A percentile compares a stretch with the other conserved stretches of the same genome.
These are phyloP conservation scores for Malus hybrid DNA, from an alignment of 331 rosid species.

Conservation along the genomic window DNA sequence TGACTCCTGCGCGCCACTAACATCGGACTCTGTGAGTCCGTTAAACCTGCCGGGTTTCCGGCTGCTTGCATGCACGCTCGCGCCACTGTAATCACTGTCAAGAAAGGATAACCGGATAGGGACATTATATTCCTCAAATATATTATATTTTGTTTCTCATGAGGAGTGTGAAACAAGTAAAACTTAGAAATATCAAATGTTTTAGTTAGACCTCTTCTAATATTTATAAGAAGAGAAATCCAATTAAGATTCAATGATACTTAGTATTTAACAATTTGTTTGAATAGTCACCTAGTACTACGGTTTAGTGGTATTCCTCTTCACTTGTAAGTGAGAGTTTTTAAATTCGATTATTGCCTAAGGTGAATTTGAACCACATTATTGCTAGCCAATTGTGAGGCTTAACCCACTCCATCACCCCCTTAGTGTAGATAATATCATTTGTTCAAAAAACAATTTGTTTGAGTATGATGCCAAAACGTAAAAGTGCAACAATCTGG, in stretches of 20 bases:
- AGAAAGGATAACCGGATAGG: background rate
- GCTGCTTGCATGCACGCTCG: constrained; percentile 14
- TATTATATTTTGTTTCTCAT: too few relatives aligned
- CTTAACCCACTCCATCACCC: fast-evolving
- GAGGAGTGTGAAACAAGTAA: background rate
- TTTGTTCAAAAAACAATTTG: too few relatives aligned
- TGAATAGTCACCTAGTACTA: background rate
- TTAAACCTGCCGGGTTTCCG: constrained; percentile 10
- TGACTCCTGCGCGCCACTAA: background rate
- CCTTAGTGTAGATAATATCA: too few relatives aligned
- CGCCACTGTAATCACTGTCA: background rate
- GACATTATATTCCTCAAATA: background rate
- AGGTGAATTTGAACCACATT: too few relatives aligned
- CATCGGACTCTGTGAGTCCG: constrained; percentile 3
- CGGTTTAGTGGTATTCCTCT: fast-evolving
- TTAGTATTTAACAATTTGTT: background rate
- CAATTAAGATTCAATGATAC: too few relatives aligned
- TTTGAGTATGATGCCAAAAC: too few relatives aligned
- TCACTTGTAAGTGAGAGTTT: too few relatives aligned
- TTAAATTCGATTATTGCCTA: too few relatives aligned
- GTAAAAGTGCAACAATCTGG: too few relatives aligned
- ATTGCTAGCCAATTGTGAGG: fast-evolving
- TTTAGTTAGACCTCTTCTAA: background rate
- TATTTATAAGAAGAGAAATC: too few relatives aligned
- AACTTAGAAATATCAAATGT: background rate